Evolutionary conservation across 352 stramenopile species (phyloP), one percentile per base, ranked within the genome.

Genomic region (Phytophthora citricola): DNA sequence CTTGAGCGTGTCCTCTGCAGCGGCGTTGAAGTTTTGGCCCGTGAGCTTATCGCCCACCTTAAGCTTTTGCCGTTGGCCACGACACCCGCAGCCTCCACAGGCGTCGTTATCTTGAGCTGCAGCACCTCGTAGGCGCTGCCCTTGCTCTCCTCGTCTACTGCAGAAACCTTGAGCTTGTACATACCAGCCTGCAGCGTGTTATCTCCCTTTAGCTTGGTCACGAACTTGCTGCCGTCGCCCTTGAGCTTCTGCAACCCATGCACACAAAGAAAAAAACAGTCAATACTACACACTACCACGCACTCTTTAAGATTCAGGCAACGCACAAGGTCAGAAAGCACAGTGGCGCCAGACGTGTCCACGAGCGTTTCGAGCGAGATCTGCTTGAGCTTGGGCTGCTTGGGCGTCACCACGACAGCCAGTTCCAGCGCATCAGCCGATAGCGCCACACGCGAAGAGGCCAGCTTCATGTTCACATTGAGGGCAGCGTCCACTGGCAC

Each of bases 161-260:
- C 76, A 41, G 71, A 76, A 12, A 93, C 83, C 71, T 92, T 92
- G 62, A 93, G 81, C 76, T 93, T 93, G 78, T 93, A 93, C 69
- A 93, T 78, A 3, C 85, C 85, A 1, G 85, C 72, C 32, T 73
- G 40, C 8, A 92, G 73, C 58, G 82, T 86, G 22, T 75, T 62
- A 39, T 81, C 65, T 44, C 63, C 69, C 32, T 66, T 53, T 14
- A 91, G 63, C 32, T 75, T 60, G 24, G 69, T 73, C 46, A 83
- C 62, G 38, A 91, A 93, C 67, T 75, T 90, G 41, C 71, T 75
- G 50, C 85, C 85, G 53, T 91, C 67, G 24, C 85, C 83, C 20
- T 71, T 71, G n/a, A 87, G 73, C 66, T 86, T 86, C 85, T 93
- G 53, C 22, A 38, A 12, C 8, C 31, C 8, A 36, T 36, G 11